Conservation (phyloP, 495 filamentous ascomycete species). For the Talaromyces liani region DNA sequence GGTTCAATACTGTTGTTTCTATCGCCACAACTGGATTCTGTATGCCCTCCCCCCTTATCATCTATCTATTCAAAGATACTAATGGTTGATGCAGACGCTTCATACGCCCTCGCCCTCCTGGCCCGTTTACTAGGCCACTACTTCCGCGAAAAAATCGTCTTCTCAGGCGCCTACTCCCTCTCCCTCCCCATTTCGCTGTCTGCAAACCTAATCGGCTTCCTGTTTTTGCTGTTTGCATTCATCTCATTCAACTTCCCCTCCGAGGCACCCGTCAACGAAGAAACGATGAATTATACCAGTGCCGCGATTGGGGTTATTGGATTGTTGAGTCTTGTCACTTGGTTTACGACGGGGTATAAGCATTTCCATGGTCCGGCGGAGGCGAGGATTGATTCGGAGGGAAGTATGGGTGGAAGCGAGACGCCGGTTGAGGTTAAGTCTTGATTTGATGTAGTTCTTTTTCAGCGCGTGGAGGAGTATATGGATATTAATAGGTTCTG, state of each 20-base stretch:
- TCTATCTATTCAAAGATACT: slow-evolving; percentile 10
- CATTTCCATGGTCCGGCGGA: slow-evolving; percentile 42
- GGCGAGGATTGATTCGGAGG: slow-evolving; percentile 6
- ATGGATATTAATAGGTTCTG: not conserved
- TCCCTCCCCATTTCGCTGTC: slow-evolving; percentile 34
- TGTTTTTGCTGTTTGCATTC: slow-evolving; percentile 44
- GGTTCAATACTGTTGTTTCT: slow-evolving; percentile 49
- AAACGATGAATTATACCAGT: slow-evolving; percentile 54
- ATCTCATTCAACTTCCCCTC: slow-evolving; percentile 55
- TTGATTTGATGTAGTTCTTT: not conserved
- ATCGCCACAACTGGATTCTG: slow-evolving; percentile 53
- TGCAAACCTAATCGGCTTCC: slow-evolving; percentile 43
- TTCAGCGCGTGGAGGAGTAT: not conserved
- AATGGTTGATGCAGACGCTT: slow-evolving; percentile 34
- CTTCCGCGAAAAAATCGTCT: slow-evolving; percentile 25
- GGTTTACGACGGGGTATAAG: slow-evolving; percentile 44
- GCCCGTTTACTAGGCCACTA: slow-evolving; percentile 43
- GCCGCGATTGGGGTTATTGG: slow-evolving; percentile 49
- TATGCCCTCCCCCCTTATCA: slow-evolving; percentile 19
- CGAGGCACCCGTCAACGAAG: slow-evolving; percentile 36
- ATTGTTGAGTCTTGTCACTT: slow-evolving; percentile 43
- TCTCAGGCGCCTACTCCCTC: slow-evolving; percentile 30
- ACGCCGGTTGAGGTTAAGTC: not conserved
- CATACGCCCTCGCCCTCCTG: slow-evolving; percentile 49
- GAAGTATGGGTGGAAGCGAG: not conserved